Evolutionary conservation across 1,139 yeast species (phyloP).

Genomic region (Magnusiomyces ingens): DNA sequence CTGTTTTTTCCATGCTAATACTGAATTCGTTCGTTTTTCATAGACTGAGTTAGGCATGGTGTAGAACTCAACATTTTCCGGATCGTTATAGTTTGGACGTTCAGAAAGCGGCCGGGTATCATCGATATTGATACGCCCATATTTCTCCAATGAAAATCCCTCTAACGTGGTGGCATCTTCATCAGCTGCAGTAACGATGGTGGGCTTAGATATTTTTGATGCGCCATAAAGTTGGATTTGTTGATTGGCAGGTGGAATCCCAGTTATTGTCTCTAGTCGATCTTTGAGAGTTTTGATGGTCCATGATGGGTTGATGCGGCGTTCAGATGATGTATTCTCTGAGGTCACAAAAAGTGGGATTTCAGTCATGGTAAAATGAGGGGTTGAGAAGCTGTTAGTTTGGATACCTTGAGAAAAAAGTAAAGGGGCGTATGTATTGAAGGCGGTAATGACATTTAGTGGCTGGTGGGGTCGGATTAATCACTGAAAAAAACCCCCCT

Average conservation of each 20-base stretch:
- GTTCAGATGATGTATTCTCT: slow-evolving; percentile 60
- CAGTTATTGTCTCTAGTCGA: slow-evolving; percentile 67
- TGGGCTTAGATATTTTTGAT: slow-evolving; percentile 21
- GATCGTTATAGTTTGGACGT: slow-evolving; percentile 31
- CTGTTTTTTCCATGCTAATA: slow-evolving; percentile 66
- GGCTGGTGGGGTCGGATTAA: too few species aligned
- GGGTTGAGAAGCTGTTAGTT: background rate
- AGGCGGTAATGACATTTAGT: too few species aligned
- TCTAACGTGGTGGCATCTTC: slow-evolving; percentile 17
- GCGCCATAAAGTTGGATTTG: slow-evolving; percentile 44
- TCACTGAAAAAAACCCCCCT: too few species aligned
- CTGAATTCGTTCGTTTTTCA: slow-evolving; percentile 52
- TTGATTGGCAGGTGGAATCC: slow-evolving; percentile 61
- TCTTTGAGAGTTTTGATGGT: slow-evolving; percentile 47
- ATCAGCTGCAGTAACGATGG: slow-evolving; percentile 33
- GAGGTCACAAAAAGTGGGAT: slow-evolving; percentile 56
- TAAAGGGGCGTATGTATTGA: too few species aligned
- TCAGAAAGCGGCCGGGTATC: slow-evolving; percentile 35
- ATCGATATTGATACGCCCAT: slow-evolving; percentile 34
- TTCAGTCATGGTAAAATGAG: slow-evolving; percentile 17
- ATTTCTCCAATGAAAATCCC: slow-evolving; percentile 18
- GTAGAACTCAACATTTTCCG: slow-evolving; percentile 39
- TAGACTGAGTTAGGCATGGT: slow-evolving; percentile 63
- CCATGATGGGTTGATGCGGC: slow-evolving; percentile 64
- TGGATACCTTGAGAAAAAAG: too few species aligned